A percentile compares a stretch with the other conserved stretches of the same genome.
Conservation (phyloP, 208 protist genomes). For the Trypanosoma cruzi region DNA sequence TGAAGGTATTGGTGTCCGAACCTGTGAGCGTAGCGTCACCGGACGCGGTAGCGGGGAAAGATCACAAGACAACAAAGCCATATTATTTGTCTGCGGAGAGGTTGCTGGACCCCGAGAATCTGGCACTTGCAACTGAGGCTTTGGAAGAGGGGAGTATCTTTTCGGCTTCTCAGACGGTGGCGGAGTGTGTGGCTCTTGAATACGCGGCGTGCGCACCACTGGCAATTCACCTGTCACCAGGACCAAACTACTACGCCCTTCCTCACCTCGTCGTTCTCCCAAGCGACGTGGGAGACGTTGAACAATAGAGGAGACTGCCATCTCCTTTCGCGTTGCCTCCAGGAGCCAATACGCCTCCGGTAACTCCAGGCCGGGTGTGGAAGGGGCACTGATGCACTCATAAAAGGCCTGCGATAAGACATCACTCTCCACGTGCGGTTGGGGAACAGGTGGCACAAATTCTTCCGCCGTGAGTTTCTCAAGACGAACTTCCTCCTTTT, state of each 20-base stretch:
- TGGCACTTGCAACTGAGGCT: background rate
- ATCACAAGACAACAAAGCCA: background rate
- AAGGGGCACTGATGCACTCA: slow-evolving; percentile 50
- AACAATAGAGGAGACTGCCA: background rate
- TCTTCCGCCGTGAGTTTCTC: background rate
- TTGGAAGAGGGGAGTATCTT: slow-evolving; percentile 11
- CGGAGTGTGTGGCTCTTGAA: slow-evolving; percentile 33
- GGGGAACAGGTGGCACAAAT: background rate
- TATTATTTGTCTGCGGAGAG: background rate
- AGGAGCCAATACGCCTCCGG: slow-evolving; percentile 10
- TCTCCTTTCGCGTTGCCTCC: slow-evolving; percentile 24
- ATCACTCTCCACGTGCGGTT: background rate
- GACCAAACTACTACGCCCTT: slow-evolving; percentile 24
- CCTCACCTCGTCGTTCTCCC: background rate
- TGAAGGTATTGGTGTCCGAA: slow-evolving; percentile 18
- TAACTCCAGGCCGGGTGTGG: slow-evolving; percentile 35
- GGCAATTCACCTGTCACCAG: slow-evolving; percentile 25
- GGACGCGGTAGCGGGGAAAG: slow-evolving; percentile 61
- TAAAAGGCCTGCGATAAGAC: slow-evolving; percentile 35
- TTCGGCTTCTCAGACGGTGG: slow-evolving; percentile 6
- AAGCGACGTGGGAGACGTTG: slow-evolving; percentile 1
- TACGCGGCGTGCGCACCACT: slow-evolving; percentile 4
- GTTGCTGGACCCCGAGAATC: background rate
- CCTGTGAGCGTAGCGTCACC: slow-evolving; percentile 63
- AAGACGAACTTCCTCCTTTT: background rate